Percentiles rank a stretch among this genome's conserved stretches.
phyloP scores from a whole-genome alignment of 257 asterid species.

The Solanum habrochaites region DNA sequence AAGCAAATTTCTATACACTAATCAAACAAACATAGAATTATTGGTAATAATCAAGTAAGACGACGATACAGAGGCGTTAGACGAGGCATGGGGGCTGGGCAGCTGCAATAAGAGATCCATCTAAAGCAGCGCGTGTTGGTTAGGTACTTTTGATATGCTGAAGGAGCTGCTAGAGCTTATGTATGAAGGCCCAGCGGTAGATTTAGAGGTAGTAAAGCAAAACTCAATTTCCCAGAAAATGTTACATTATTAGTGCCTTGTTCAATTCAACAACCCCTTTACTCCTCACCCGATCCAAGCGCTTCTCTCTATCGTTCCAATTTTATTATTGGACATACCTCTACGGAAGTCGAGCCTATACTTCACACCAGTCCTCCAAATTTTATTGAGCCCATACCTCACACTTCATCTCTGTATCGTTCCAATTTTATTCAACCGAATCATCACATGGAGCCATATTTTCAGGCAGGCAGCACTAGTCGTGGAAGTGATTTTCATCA shows the following conservation, averaged over 20 bases:
- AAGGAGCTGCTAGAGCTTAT: slow-evolving; percentile 46
- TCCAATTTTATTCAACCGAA: neutral
- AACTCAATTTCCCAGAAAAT: slow-evolving; percentile 52
- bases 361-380: neutral
- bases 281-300: slow-evolving; percentile 6
- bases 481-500: neutral
- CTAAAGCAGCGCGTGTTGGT: slow-evolving; percentile 48
- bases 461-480: neutral
- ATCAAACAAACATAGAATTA: neutral
- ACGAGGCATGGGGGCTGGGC: slow-evolving; percentile 61
- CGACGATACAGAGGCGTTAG: slow-evolving; percentile 43
- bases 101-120: slow-evolving; percentile 48
- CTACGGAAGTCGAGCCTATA: neutral
- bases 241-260: slow-evolving; percentile 15
- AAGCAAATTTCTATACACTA: slow-evolving; percentile 18
- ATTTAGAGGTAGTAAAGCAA: slow-evolving; percentile 46
- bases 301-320: neutral
- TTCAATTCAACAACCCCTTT: neutral
- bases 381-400: neutral
- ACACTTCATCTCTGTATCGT: neutral
- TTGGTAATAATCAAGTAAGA: neutral
- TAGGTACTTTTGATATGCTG: slow-evolving; percentile 44
- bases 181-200: slow-evolving; percentile 44
- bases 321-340: neutral
- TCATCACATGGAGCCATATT: neutral